phyloP scores from a whole-genome alignment of 352 stramenopile species.

The Phytopythium helicoides region DNA sequence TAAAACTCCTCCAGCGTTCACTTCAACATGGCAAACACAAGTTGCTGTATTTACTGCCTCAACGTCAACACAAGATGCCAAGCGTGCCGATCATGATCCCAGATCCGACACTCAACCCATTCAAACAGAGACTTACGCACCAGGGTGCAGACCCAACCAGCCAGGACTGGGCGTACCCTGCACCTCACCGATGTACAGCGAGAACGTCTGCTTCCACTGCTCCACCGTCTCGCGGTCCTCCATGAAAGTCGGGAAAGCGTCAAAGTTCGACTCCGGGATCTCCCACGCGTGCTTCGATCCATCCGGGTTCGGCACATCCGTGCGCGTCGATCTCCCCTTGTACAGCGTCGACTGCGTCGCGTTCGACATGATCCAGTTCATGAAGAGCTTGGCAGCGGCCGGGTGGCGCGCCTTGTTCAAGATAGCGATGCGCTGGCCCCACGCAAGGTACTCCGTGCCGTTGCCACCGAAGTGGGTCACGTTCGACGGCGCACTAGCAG shows the following conservation, averaged over 20 bases:
- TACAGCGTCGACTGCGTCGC: neutral
- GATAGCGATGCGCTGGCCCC: constrained; percentile 24
- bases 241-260: constrained; percentile 32
- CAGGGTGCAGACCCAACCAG: constrained; percentile 30
- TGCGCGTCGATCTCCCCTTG: neutral
- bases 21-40: too few relatives aligned
- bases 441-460: constrained; percentile 20
- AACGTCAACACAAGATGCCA: too few relatives aligned
- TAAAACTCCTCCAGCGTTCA: too few relatives aligned
- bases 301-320: neutral
- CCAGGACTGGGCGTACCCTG: constrained; percentile 32
- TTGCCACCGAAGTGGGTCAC: constrained; percentile 12
- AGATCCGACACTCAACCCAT: too few relatives aligned
- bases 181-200: constrained; percentile 54
- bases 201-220: constrained; percentile 34
- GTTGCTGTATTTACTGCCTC: too few relatives aligned
- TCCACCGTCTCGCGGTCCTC: constrained; percentile 41
- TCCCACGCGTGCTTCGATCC: neutral
- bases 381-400: constrained; percentile 11
- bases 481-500: constrained; percentile 5
- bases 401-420: constrained; percentile 15
- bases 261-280: neutral
- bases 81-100: too few relatives aligned
- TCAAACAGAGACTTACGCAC: constrained; percentile 14
- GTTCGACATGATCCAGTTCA: constrained; percentile 22